Conservation (phyloP, 257 asterid species). For the Solanum dulcamara region DNA sequence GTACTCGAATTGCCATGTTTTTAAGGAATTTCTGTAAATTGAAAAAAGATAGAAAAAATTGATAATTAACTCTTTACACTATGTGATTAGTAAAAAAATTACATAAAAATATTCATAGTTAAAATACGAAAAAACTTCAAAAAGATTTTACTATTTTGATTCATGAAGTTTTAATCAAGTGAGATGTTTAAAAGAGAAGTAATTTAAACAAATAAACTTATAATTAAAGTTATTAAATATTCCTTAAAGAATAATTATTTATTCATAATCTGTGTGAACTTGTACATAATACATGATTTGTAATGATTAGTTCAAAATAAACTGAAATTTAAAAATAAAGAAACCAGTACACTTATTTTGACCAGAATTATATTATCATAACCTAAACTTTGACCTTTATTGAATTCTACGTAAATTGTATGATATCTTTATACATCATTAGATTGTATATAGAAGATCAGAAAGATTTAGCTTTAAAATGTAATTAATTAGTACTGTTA, state of each 20-base stretch:
- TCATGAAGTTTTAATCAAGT: neutral
- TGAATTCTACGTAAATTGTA: neutral
- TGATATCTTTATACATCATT: neutral
- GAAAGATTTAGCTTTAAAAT: neutral
- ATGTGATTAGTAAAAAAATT: no score
- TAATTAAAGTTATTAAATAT: neutral
- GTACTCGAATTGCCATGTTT: no score
- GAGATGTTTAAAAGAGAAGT: neutral
- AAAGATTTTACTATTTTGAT: neutral
- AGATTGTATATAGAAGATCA: neutral
- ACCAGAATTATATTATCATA: neutral
- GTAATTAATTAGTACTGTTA: neutral
- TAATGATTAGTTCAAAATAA: constrained; percentile 15
- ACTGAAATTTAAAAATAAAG: neutral
- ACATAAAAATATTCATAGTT: neutral
- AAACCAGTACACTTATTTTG: neutral
- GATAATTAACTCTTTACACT: no score
- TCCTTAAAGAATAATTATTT: neutral
- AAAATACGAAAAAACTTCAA: neutral
- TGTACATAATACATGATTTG: constrained; percentile 4
- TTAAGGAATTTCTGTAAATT: no score
- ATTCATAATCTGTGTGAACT: neutral
- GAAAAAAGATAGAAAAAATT: no score
- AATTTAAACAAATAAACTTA: neutral
- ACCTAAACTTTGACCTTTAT: neutral